These are phyloP conservation scores for Entelexis sorbosivorans DNA, from an alignment of 1,139 yeast genomes.

Conservation along the genomic window DNA sequence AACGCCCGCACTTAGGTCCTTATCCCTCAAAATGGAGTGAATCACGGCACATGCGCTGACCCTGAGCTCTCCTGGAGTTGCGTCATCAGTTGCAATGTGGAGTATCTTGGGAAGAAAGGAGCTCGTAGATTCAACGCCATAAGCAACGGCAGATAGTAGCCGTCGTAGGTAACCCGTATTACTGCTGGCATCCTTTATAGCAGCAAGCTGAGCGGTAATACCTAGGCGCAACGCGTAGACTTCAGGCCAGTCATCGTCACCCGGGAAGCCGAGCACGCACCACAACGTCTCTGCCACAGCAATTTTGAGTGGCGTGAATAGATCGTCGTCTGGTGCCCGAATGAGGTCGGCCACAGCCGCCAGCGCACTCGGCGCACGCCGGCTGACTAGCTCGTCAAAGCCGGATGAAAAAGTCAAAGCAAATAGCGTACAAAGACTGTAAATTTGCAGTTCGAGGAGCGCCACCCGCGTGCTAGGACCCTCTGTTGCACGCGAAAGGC, in stretches of 20 bases:
- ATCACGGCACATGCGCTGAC: neutral
- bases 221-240: neutral
- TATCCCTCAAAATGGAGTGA: neutral
- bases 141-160: neutral
- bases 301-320: neutral
- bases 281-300: neutral
- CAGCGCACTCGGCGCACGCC: conserved; percentile 12
- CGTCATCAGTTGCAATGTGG: neutral
- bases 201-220: neutral
- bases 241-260: conserved; percentile 1
- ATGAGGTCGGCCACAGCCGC: conserved; percentile 4
- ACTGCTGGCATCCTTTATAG: neutral
- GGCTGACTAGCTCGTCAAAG: neutral
- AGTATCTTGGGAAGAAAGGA: neutral
- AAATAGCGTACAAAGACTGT: conserved; percentile 6
- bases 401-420: conserved; percentile 2
- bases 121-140: neutral
- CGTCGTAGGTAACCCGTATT: neutral
- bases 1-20: neutral
- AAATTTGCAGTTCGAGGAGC: conserved; percentile 9
- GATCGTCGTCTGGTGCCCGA: neutral
- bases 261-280: neutral
- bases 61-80: neutral
- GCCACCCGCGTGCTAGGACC: neutral
- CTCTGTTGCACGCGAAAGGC: neutral